Base-by-base conservation (phyloP, 306 rosid species). In the Ormosia emarginata region DNA sequence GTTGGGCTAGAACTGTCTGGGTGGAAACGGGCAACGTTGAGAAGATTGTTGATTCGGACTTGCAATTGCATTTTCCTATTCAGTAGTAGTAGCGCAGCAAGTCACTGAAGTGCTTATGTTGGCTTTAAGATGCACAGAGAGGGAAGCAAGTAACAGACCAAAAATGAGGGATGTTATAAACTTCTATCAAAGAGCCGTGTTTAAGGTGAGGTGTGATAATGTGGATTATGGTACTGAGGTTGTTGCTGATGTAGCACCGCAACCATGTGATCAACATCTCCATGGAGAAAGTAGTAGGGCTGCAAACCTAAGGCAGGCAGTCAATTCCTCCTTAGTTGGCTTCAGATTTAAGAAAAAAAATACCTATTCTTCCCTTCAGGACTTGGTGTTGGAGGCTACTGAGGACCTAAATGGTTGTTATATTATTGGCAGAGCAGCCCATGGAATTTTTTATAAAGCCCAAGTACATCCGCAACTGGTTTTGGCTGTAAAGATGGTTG, bases 351-450 rank as follows among this genome's bases (percentile, higher is more conserved):
- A 7, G 46, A 41, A 7, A 41, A 9, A 41, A 41, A 1, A 41
- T 41, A 41, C 1, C 11, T 1, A 41, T 41, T 34, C 87, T 65
- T 49, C 81, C 47, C 79, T 90, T 55, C 76, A 78, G 12, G 63
- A 70, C 44, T 36, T 77, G 65, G 86, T 83, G 9, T 56, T 87
- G 82, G 63, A 83, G 61, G 91, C 90, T 4, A 88, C 94, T 24
- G 81, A 8, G n/a, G 81, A 87, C 49, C 79, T 90, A 5, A 75
- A 79, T 44, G 91, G 82, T 7, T 53, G 55, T 14, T 84, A 75
- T 71, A n/a, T 90, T 13, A 83, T 90, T 17, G 94, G 94, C 8
- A 76, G 71, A 85, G 94, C 92, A 83, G 87, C 90, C 14, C 94
- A 90, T 70, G 94, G 94, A 75, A 78, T 78, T 7, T 88, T 90